Conservation (phyloP, 2,329 filamentous ascomycete species). For the Verticillium zaregamsianum region DNA sequence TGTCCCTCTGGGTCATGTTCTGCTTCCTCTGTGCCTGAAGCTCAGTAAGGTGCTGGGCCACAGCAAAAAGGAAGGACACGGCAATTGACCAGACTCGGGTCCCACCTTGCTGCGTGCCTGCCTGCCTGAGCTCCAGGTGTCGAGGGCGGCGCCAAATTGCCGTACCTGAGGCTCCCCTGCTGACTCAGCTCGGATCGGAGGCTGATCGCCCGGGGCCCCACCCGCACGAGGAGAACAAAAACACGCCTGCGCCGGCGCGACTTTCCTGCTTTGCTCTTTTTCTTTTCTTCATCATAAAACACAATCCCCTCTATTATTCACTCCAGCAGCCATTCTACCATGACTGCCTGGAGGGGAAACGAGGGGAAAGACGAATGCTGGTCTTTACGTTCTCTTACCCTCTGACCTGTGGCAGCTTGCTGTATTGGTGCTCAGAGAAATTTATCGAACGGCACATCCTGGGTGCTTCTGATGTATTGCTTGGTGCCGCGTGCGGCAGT, state of each 20-base stretch:
- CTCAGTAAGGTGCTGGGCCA: neutral
- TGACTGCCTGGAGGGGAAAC: conserved; percentile 66
- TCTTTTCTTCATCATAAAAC: conserved; percentile 30
- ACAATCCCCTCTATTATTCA: conserved; percentile 67
- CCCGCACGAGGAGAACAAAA: neutral
- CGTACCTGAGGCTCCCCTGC: neutral
- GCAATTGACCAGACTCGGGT: neutral
- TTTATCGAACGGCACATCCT: neutral
- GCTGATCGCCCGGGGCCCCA: neutral
- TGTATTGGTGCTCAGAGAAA: conserved; percentile 25
- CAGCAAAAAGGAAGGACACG: neutral
- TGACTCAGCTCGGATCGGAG: neutral
- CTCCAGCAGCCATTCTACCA: conserved; percentile 55
- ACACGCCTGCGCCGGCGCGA: neutral
- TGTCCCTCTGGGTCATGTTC: no score
- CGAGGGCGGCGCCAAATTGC: no score
- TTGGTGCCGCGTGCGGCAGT: no score
- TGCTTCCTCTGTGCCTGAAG: neutral
- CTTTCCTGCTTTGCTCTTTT: conserved; percentile 12
- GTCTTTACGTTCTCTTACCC: conserved; percentile 42
- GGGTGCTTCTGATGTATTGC: no score
- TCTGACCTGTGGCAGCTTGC: conserved; percentile 33
- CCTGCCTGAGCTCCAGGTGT: no score
- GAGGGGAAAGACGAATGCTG: conserved; percentile 56
- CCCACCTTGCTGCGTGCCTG: no score